Conservation (phyloP, 352 stramenopile genomes). For the Globisporangium cederbergense region DNA sequence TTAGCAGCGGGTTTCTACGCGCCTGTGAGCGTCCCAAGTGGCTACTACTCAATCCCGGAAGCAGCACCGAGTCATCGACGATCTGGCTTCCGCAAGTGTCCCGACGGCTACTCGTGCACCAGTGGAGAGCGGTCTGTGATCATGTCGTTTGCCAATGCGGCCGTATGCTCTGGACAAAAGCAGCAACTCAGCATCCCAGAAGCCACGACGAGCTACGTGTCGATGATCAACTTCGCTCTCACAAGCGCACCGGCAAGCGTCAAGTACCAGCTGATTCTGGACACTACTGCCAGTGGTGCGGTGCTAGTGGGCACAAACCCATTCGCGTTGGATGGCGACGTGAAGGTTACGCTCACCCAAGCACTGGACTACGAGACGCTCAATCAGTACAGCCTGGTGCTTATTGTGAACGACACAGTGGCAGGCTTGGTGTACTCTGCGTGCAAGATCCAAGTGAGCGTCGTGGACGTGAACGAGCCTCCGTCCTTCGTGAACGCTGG, state of each 20-base stretch:
- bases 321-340: slow-evolving; percentile 12
- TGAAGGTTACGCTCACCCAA: slow-evolving; percentile 19
- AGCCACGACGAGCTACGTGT: slow-evolving; percentile 27
- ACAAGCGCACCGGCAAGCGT: slow-evolving; percentile 13
- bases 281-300: background rate
- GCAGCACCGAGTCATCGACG: slow-evolving; percentile 22
- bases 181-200: slow-evolving; percentile 36
- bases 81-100: slow-evolving; percentile 35
- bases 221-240: slow-evolving; percentile 32
- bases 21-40: slow-evolving; percentile 27
- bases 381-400: slow-evolving; percentile 12
- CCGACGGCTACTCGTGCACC: slow-evolving; percentile 37
- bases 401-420: slow-evolving; percentile 27
- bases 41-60: slow-evolving; percentile 52
- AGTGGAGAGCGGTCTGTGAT: slow-evolving; percentile 27
- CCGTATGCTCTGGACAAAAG: slow-evolving; percentile 35
- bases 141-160: slow-evolving; percentile 25
- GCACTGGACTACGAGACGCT: slow-evolving; percentile 30
- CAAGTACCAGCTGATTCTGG: slow-evolving; percentile 5
- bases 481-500: slow-evolving; percentile 27
- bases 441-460: slow-evolving; percentile 39
- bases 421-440: slow-evolving; percentile 11
- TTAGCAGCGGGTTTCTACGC: slow-evolving; percentile 28
- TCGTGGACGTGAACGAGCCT: slow-evolving; percentile 52
- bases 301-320: background rate